Evolutionary conservation across 1,284 basidiomycete genomes (phyloP), one percentile per base, ranked within the genome.

Genomic region (Marasmius tenuissimus): DNA sequence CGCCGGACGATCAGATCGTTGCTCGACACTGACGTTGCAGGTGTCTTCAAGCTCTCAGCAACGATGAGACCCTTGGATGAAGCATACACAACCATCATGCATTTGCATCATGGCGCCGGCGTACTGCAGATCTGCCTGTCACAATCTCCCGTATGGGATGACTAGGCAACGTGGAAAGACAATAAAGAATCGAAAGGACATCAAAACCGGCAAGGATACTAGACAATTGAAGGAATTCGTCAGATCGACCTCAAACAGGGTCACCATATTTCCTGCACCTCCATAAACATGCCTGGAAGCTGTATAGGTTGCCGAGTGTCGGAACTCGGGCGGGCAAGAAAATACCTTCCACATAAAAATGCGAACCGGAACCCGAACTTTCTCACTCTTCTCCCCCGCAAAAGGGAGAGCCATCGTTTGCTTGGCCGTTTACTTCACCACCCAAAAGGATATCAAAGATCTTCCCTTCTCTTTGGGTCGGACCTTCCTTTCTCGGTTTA

Each of bases 401-500:
- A 54, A 35, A 35, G 8, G 52, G 16, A 18, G n/a, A 47, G 20
- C 45, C 9, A 20, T 47, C 16, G 12, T 54, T 54, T n/a, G n/a
- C n/a, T n/a, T 27, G 50, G n/a, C 34, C n/a, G 9, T 51, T 51
- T 33, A 27, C 50, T 27, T 27, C 27, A 27, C 27, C 27, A 27
- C 27, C 27, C 27, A 27, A 27, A 33, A 35, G 34, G 9, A n/a
- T 51, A 27, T 27, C n/a, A 54, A 14, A 34, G 34, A 37, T 38
- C 45, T 57, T 49, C 39, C 54, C 52, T 57, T 57, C 38, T 42
- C 50, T 55, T 69, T 66, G 77, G 77, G 69, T 73, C 75, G 47
- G 57, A 57, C 60, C 68, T 77, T 69, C 77, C 75, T 75, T 73
- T 75, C 70, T 66, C 54, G 69, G 71, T 61, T 56, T 63, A 20